A percentile compares a stretch with the other conserved stretches of the same genome.
phyloP scores from a whole-genome alignment of 495 filamentous ascomycete species.

The Diplogelasinospora grovesii region DNA sequence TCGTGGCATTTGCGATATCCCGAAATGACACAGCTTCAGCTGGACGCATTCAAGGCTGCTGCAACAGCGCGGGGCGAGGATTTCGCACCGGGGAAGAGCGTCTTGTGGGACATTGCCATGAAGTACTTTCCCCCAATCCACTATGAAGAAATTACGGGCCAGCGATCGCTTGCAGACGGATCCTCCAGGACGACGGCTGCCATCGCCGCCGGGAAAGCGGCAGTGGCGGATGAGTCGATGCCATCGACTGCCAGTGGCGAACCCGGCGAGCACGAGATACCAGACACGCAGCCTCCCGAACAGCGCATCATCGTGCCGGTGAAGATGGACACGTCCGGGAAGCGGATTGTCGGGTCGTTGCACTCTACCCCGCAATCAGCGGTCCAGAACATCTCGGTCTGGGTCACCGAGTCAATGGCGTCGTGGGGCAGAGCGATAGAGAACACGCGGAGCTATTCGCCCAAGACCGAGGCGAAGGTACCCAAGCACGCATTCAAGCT shows the following conservation, averaged over 20 bases:
- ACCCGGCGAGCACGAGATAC: slow-evolving; percentile 12
- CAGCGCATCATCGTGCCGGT: slow-evolving; percentile 12
- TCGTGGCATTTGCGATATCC: slow-evolving; percentile 49
- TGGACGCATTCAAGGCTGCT: slow-evolving; percentile 35
- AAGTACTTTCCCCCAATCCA: slow-evolving; percentile 39
- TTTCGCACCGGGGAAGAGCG: slow-evolving; percentile 36
- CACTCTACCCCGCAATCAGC: slow-evolving; percentile 40
- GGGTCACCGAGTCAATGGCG: slow-evolving; percentile 55
- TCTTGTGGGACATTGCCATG: slow-evolving; percentile 41
- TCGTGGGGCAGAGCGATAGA: slow-evolving; percentile 65
- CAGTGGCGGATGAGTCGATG: not conserved
- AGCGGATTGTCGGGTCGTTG: slow-evolving; percentile 26
- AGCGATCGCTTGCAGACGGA: not conserved
- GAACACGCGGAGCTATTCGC: slow-evolving; percentile 56
- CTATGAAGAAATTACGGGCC: not conserved
- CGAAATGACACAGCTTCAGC: slow-evolving; percentile 47
- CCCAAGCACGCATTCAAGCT: slow-evolving; percentile 78
- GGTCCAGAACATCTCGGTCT: slow-evolving; percentile 48
- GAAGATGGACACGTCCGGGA: slow-evolving; percentile 6
- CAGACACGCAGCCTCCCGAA: slow-evolving; percentile 11
- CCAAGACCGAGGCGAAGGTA: slow-evolving; percentile 56
- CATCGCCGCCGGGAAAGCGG: not conserved
- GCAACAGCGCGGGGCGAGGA: slow-evolving; percentile 37
- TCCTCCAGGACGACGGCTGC: not conserved
- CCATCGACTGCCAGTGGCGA: no score